A percentile compares a stretch with the other conserved stretches of the same genome.
These are phyloP conservation scores for Amesomyces nigricolor DNA, from an alignment of 2,329 filamentous ascomycete genomes.

Conservation along the genomic window DNA sequence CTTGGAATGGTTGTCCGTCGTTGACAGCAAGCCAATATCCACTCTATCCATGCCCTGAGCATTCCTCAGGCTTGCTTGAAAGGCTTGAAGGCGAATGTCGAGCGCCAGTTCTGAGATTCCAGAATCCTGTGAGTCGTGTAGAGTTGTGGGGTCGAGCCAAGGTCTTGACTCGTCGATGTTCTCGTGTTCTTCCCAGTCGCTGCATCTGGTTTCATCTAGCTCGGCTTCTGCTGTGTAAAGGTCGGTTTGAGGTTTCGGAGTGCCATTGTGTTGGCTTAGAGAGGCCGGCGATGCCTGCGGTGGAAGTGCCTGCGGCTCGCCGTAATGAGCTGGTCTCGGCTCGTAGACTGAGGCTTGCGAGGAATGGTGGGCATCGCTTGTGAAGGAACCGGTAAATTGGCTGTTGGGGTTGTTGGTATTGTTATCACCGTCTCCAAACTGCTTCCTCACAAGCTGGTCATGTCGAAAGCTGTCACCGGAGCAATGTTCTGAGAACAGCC, in stretches of 20 bases:
- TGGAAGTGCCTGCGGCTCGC: not conserved
- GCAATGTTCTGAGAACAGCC: conserved; percentile 67
- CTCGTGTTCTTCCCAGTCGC: not conserved
- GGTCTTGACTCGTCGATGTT: not conserved
- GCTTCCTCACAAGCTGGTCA: conserved; percentile 53
- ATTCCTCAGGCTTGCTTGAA: conserved; percentile 28
- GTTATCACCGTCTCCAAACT: not conserved
- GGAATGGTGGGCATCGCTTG: conserved; percentile 12
- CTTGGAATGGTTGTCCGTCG: conserved; percentile 35
- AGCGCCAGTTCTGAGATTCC: conserved; percentile 27
- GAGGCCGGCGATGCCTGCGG: too few relatives aligned
- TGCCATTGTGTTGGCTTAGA: not conserved
- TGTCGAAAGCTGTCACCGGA: conserved; percentile 56
- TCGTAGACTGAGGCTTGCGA: not conserved
- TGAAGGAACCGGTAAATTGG: conserved; percentile 18
- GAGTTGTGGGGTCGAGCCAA: conserved; percentile 17
- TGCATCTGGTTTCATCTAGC: not conserved
- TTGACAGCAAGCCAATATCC: conserved; percentile 35
- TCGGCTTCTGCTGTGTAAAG: not conserved
- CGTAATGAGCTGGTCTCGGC: not conserved
- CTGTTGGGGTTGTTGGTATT: conserved; percentile 5
- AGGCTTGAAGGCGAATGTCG: conserved; percentile 31
- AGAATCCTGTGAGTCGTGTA: conserved; percentile 31
- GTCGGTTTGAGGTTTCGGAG: not conserved
- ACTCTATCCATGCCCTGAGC: conserved; percentile 15